Conservation (phyloP, 108 stramenopile species). For the Pseudonitzschia multiseries region DNA sequence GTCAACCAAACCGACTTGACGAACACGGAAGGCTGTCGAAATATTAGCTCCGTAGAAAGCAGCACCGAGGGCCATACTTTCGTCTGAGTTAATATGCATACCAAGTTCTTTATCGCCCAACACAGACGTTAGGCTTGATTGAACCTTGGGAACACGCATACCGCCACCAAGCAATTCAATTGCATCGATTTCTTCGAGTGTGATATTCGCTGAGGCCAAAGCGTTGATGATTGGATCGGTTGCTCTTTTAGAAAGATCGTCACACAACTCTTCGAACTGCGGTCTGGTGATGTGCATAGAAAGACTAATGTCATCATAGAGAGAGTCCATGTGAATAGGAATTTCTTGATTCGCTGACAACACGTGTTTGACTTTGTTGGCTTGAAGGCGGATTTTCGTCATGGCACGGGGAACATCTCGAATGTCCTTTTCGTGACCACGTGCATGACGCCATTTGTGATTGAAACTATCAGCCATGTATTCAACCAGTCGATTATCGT, state of each 20-base stretch:
- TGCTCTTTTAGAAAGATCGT: slow-evolving; percentile 81
- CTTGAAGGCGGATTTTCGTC: slow-evolving; percentile 94
- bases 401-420: slow-evolving; percentile 85
- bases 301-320: slow-evolving; percentile 91
- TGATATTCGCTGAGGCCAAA: slow-evolving; percentile 72
- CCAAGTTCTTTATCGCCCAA: slow-evolving; percentile 86
- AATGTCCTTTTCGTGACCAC: slow-evolving; percentile 70
- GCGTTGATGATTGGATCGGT: slow-evolving; percentile 77
- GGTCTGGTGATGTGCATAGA: slow-evolving; percentile 78
- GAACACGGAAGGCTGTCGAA: slow-evolving; percentile 95
- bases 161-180: slow-evolving; percentile 99
- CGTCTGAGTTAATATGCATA: slow-evolving; percentile 99
- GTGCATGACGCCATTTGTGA: slow-evolving; percentile 64
- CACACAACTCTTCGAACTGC: slow-evolving; percentile 88
- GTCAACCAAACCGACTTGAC: slow-evolving; percentile 95
- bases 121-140: slow-evolving; percentile 63
- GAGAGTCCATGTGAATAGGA: slow-evolving; percentile 92
- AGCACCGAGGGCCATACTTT: slow-evolving; percentile 97
- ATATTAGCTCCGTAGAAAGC: slow-evolving; percentile 98
- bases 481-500: slow-evolving; percentile 91
- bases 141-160: slow-evolving; percentile 95
- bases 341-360: slow-evolving; percentile 95
- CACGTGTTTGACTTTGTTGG: slow-evolving; percentile 98
- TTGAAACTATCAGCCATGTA: slow-evolving; percentile 95
- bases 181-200: slow-evolving; percentile 85